phyloP scores from a whole-genome alignment of 1,284 basidiomycete species.

The Tilletiopsis washingtonensis region DNA sequence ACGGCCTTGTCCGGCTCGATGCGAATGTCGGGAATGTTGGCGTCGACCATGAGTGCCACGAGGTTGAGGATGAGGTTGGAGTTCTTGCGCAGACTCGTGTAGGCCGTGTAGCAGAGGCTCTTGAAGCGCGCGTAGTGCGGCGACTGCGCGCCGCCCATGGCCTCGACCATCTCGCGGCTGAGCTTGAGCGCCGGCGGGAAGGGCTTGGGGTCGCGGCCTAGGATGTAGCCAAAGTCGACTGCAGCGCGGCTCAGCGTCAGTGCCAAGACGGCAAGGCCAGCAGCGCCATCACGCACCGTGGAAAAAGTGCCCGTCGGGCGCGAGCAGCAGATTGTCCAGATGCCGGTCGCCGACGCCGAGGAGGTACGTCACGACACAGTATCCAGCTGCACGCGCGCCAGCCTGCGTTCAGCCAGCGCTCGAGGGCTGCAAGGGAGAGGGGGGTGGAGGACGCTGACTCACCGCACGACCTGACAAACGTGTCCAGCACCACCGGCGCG shows the following conservation, averaged over 20 bases:
- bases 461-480: conserved; percentile 95
- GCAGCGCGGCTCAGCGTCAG: neutral
- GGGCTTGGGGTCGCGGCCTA: conserved; percentile 94
- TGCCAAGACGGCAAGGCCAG: conserved; percentile 1
- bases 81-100: conserved; percentile 80
- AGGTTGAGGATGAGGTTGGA: conserved; percentile 97
- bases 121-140: conserved; percentile 92
- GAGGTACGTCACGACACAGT: conserved; percentile 94
- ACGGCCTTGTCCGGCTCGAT: conserved; percentile 60
- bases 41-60: conserved; percentile 93
- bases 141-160: conserved; percentile 72
- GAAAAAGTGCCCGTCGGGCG: conserved; percentile 71
- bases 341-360: conserved; percentile 96
- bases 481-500: conserved; percentile 84
- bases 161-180: conserved; percentile 99
- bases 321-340: conserved; percentile 85
- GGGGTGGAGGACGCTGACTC: conserved; percentile 48
- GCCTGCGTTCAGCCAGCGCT: too few species aligned
- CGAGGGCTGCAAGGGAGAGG: too few species aligned
- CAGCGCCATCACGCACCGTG: conserved; percentile 34
- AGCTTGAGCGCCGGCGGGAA: conserved; percentile 97
- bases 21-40: conserved; percentile 95
- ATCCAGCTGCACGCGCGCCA: conserved; percentile 77
- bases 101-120: conserved; percentile 89
- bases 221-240: conserved; percentile 97